phyloP scores from a whole-genome alignment of 177 flowering plant species.

The Telopea speciosissima region DNA sequence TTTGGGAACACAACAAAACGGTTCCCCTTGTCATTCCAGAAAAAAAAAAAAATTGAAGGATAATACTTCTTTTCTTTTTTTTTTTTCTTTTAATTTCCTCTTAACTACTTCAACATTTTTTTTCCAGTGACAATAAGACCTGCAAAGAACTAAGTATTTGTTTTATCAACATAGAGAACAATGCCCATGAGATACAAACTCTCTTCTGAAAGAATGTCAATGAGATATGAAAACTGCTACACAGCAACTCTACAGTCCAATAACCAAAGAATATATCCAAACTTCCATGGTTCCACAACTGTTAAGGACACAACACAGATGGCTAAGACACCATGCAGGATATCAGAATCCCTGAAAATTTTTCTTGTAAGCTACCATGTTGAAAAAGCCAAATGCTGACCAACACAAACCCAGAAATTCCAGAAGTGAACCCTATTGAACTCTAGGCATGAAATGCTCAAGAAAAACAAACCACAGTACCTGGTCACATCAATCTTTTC shows the following conservation, averaged over 20 bases:
- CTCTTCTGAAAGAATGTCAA: neutral
- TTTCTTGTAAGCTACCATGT: neutral
- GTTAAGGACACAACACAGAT: neutral
- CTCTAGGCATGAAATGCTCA: neutral
- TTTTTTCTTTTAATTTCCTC: too few species aligned
- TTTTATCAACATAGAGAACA: neutral
- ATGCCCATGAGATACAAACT: neutral
- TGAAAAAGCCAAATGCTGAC: neutral
- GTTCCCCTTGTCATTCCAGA: neutral
- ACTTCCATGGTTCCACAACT: neutral
- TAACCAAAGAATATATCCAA: neutral
- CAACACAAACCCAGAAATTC: neutral
- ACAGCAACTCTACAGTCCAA: neutral
- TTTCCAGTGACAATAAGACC: too few species aligned
- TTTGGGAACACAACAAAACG: neutral
- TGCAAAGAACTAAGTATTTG: too few species aligned
- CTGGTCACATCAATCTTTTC: constrained; percentile 76
- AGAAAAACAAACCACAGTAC: constrained; percentile 25
- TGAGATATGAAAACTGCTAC: neutral
- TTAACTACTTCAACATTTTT: neutral
- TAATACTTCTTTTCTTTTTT: neutral
- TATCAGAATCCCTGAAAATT: neutral
- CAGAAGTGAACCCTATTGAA: neutral
- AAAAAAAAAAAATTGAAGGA: neutral
- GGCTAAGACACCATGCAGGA: neutral